Percentiles rank a stretch among this genome's conserved stretches.
Conservation (phyloP, 2,329 filamentous ascomycete species). For the Ophiostoma piceae region DNA sequence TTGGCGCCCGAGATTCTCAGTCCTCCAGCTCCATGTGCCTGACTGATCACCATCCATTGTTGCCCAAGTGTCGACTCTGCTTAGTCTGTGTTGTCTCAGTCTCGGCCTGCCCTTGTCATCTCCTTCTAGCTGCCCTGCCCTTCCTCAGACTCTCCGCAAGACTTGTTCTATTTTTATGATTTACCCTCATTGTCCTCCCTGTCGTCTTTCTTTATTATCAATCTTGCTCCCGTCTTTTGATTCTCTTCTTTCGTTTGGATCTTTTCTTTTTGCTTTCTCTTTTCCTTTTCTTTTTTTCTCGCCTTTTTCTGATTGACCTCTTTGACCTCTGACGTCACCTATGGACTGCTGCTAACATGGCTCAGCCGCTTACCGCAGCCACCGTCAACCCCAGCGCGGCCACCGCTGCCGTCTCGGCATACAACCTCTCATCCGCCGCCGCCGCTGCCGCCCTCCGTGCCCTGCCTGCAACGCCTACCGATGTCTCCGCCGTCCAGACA, state of each 20-base stretch:
- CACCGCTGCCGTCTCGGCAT: conserved; percentile 75
- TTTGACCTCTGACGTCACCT: conserved; percentile 18
- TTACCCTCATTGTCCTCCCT: conserved; percentile 2
- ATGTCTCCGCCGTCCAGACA: conserved; percentile 77
- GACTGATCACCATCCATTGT: conserved; percentile 13
- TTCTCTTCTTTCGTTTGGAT: neutral
- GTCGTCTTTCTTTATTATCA: neutral
- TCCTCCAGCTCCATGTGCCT: neutral
- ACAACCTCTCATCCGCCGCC: conserved; percentile 78
- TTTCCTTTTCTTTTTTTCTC: neutral
- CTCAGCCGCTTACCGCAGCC: conserved; percentile 57
- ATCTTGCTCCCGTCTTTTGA: neutral
- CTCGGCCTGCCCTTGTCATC: neutral
- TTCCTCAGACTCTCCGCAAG: neutral
- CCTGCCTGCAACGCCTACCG: conserved; percentile 70
- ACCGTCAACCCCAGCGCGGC: conserved; percentile 69
- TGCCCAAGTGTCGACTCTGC: conserved; percentile 1
- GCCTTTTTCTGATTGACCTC: neutral
- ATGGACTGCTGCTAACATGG: conserved; percentile 24
- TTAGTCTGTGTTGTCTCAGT: conserved; percentile 7
- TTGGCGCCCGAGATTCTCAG: neutral
- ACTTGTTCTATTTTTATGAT: neutral
- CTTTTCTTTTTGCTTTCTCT: neutral
- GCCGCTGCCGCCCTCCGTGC: conserved; percentile 80
- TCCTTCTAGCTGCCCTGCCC: conserved; percentile 4